Conservation (phyloP, 768 basidiomycete genomes). For the Kondoa malvinella region DNA sequence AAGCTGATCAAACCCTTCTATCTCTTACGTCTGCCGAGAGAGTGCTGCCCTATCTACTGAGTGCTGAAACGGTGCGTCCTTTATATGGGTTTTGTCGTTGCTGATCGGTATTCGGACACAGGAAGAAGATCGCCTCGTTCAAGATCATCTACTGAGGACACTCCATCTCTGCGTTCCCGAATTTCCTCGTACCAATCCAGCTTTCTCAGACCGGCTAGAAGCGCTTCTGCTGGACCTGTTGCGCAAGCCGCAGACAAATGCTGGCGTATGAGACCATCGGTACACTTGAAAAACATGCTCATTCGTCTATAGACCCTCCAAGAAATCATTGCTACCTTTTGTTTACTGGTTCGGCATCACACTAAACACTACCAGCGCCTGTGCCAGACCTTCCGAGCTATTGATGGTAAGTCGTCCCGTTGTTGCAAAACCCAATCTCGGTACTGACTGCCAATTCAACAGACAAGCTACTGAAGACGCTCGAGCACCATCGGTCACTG, state of each 20-base stretch:
- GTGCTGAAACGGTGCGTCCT: slow-evolving; percentile 60
- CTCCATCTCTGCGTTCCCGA: slow-evolving; percentile 68
- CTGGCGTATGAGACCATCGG: neutral
- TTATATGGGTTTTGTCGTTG: no score
- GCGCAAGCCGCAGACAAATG: slow-evolving; percentile 37
- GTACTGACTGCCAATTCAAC: neutral
- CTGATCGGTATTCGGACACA: no score
- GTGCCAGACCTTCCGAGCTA: slow-evolving; percentile 64
- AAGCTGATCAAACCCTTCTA: slow-evolving; percentile 68
- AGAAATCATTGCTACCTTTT: slow-evolving; percentile 84
- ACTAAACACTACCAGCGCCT: slow-evolving; percentile 71
- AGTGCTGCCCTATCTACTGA: slow-evolving; percentile 77
- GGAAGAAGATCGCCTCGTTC: slow-evolving; percentile 62
- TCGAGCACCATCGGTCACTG: neutral
- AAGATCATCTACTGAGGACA: slow-evolving; percentile 73
- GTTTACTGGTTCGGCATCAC: slow-evolving; percentile 48
- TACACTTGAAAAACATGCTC: neutral
- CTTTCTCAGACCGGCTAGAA: slow-evolving; percentile 71
- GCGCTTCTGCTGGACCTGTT: slow-evolving; percentile 74
- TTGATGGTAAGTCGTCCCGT: slow-evolving; percentile 37
- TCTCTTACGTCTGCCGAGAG: slow-evolving; percentile 66
- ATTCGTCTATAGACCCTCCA: slow-evolving; percentile 48
- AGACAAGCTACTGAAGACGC: neutral
- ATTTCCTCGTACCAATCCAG: slow-evolving; percentile 64
- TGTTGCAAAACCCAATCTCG: neutral